Base-by-base conservation (phyloP, 2,329 filamentous ascomycete species). In the Trichoderma sp. region DNA sequence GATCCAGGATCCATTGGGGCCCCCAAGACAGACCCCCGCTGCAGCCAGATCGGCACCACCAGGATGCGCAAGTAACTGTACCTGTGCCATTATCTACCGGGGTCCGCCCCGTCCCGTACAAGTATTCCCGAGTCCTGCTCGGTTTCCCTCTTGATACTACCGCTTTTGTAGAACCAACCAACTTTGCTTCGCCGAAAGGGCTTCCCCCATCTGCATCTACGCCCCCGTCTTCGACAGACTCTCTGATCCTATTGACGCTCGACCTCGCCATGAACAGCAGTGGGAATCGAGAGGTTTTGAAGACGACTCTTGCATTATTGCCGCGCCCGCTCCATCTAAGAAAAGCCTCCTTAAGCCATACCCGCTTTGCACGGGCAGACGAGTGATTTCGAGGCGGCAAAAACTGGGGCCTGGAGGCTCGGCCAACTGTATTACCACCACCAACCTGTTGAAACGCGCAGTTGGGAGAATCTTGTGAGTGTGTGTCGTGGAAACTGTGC, bases 341-440 rank as follows among this genome's bases (percentile, higher is more conserved):
- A 38, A 38, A 33, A 72, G 60, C 38, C 69, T 53, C 35, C 59
- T 31, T 65, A 38, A 64, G 60, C 69, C 41, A 31, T 24, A 62
- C 56, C 68, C 59, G 68, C 68, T 63, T 33, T 71, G 56, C 38
- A 71, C 68, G 38, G 38, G 53, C 50, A 53, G 35, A 53, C 69
- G 69, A 72, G 59, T 60, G 67, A 71, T 72, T 72, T 72, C 60
- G 59, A 72, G 41, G 41, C 69, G 69, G 69, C 38, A 72, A 72
- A 72, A 72, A 72, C 69, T 64, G 69, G 69, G 69, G 69, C 69
- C 14, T 64, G 41, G 35, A 50, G n/a, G 68, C 56, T 71, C 60
- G 35, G 41, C 69, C 59, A 72, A 72, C 68, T 38, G 68, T 35
- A 63, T 63, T 45, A 12, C 31, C 24, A 72, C 38, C 41, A 33